Conservation (phyloP, 805 yeast species). For the Nakazawaea wyomingensis region DNA sequence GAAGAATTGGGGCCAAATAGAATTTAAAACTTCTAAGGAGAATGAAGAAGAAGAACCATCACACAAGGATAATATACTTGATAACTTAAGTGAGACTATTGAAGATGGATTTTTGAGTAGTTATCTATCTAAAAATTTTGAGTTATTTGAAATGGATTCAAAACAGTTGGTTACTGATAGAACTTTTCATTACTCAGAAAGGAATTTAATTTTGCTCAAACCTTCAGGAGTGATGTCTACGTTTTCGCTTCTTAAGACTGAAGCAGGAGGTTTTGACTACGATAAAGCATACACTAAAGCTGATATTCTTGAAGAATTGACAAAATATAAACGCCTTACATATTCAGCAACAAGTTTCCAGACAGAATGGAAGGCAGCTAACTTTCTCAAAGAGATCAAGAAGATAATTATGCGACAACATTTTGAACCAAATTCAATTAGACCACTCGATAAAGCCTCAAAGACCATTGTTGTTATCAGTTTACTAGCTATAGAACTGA, state of each 20-base stretch:
- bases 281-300: neutral
- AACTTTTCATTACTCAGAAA: neutral
- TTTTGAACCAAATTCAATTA: neutral
- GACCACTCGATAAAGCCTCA: conserved; percentile 19
- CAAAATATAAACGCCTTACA: neutral
- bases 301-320: neutral
- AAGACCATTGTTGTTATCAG: conserved; percentile 25
- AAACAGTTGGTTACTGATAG: neutral
- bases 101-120: neutral
- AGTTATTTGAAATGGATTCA: neutral
- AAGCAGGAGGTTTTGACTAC: neutral
- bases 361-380: neutral
- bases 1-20: too few species aligned
- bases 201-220: neutral
- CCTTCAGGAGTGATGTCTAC: too few species aligned
- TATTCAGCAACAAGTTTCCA: neutral
- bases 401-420: conserved; percentile 20
- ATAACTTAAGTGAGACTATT: neutral
- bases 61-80: neutral
- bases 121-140: neutral
- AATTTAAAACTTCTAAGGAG: too few species aligned
- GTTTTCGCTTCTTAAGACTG: too few species aligned
- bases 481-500: conserved; percentile 30
- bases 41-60: neutral
- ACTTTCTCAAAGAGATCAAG: conserved; percentile 18